These are phyloP conservation scores for Bipolaris zeicola DNA, from an alignment of 2,329 filamentous ascomycete genomes.

Conservation along the genomic window DNA sequence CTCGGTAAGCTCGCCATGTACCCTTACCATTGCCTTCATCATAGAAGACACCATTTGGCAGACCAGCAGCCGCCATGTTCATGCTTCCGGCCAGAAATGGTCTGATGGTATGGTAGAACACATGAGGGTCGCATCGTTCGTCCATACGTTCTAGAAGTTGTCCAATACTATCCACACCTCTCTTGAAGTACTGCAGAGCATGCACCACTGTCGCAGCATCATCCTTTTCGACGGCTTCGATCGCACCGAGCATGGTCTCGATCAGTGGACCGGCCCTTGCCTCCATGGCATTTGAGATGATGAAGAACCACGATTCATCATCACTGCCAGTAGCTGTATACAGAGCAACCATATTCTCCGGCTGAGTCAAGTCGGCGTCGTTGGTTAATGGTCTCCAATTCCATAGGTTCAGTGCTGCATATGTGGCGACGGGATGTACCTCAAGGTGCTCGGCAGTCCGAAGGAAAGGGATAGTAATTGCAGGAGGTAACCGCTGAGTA, in stretches of 20 bases:
- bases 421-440: conserved; percentile 43
- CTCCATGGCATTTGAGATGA: conserved; percentile 60
- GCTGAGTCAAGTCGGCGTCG: conserved; percentile 30
- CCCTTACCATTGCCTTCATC: conserved; percentile 56
- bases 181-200: conserved; percentile 49
- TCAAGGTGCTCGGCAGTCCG: conserved; percentile 38
- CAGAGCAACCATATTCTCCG: conserved; percentile 37
- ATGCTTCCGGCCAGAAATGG: conserved; percentile 60
- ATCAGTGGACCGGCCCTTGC: conserved; percentile 56
- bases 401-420: conserved; percentile 45
- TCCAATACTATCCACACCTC: conserved; percentile 50
- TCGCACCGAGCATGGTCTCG: conserved; percentile 54
- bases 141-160: conserved; percentile 57
- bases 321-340: conserved; percentile 42
- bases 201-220: conserved; percentile 47
- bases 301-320: conserved; percentile 54
- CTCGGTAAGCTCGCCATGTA: conserved; percentile 58
- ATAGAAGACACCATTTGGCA: conserved; percentile 60
- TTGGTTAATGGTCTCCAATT: conserved; percentile 37
- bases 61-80: conserved; percentile 58
- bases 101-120: conserved; percentile 60
- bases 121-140: conserved; percentile 54
- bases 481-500: conserved; percentile 36
- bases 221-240: conserved; percentile 51
- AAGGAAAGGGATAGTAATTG: conserved; percentile 40